A percentile compares a stretch with the other conserved stretches of the same genome.
Evolutionary conservation across 345 rosid species (phyloP).

Genomic region (Anacardium occidentale): DNA sequence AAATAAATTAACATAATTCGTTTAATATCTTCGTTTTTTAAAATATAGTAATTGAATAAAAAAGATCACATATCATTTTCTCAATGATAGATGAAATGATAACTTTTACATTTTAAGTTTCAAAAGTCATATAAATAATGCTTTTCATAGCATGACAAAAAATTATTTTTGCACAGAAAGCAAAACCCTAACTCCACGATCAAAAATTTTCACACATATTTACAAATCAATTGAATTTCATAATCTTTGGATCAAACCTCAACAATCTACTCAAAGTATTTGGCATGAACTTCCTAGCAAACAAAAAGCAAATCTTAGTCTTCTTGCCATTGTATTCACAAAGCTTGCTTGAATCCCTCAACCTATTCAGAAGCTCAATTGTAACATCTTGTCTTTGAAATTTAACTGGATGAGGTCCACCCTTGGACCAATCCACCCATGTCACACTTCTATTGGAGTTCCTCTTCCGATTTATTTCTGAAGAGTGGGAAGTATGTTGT

Average conservation of each 20-base stretch:
- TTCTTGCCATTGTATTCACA: constrained; percentile 57
- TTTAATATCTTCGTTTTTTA: no score
- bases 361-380: constrained; percentile 41
- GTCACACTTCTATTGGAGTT: constrained; percentile 64
- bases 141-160: no score
- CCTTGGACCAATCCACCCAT: constrained; percentile 75
- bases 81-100: no score
- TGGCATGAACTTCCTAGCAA: constrained; percentile 76
- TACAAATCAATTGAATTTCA: constrained; percentile 38
- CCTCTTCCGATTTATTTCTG: constrained; percentile 31
- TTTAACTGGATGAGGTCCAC: constrained; percentile 77
- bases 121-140: no score
- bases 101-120: no score
- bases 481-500: constrained; percentile 42
- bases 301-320: constrained; percentile 58
- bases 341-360: constrained; percentile 41
- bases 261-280: constrained; percentile 47
- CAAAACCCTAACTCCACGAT: no score
- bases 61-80: no score
- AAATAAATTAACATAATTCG: no score
- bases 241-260: constrained; percentile 46
- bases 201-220: no score
- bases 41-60: no score
- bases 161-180: no score
- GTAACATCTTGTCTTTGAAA: constrained; percentile 42